A percentile compares a stretch with the other conserved stretches of the same genome.
These are phyloP conservation scores for Multifurca ochricompacta DNA, from an alignment of 768 basidiomycete species.

Conservation along the genomic window DNA sequence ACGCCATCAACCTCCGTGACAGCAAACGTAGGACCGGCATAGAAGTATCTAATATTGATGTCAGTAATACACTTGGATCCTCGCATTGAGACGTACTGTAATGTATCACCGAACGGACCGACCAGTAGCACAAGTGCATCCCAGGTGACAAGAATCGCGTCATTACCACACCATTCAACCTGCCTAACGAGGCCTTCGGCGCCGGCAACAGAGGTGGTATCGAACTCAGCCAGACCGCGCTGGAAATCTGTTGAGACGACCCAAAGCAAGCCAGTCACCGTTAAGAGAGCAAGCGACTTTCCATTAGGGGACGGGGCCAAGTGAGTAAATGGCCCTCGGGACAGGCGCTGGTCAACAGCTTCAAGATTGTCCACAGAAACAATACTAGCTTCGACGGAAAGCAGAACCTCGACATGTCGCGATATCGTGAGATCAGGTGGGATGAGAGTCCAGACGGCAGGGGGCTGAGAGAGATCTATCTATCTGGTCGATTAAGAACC, in stretches of 20 bases:
- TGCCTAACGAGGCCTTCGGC: slow-evolving; percentile 55
- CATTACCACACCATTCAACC: slow-evolving; percentile 94
- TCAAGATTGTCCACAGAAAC: slow-evolving; percentile 85
- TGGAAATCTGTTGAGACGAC: slow-evolving; percentile 95
- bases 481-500: slow-evolving; percentile 2
- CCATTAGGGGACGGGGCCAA: slow-evolving; percentile 91
- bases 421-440: slow-evolving; percentile 86
- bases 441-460: slow-evolving; percentile 80
- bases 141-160: slow-evolving; percentile 88
- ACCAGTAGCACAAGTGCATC: slow-evolving; percentile 68
- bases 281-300: slow-evolving; percentile 81
- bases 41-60: slow-evolving; percentile 48
- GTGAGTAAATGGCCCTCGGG: slow-evolving; percentile 82
- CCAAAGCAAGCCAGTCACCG: slow-evolving; percentile 66
- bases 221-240: slow-evolving; percentile 80
- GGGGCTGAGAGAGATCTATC: slow-evolving; percentile 67
- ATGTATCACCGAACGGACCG: slow-evolving; percentile 84
- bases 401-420: slow-evolving; percentile 81
- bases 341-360: slow-evolving; percentile 77
- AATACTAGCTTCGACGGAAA: slow-evolving; percentile 76
- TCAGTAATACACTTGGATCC: background rate
- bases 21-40: slow-evolving; percentile 65
- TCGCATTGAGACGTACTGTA: slow-evolving; percentile 53
- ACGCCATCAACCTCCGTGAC: slow-evolving; percentile 88
- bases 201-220: slow-evolving; percentile 49